Conservation (phyloP, 306 rosid species). For the Carpinus viminea region DNA sequence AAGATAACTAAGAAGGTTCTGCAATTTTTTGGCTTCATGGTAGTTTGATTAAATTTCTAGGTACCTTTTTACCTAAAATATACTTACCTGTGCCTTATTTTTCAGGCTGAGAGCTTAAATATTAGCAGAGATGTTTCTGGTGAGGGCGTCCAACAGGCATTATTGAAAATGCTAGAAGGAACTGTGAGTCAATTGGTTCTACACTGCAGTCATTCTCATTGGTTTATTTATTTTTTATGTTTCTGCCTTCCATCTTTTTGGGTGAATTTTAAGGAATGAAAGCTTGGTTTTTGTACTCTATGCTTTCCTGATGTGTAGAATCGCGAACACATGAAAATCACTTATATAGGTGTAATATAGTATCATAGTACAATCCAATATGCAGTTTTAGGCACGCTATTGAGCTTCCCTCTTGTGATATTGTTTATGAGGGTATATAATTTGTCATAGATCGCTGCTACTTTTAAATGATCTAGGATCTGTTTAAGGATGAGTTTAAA, state of each 20-base stretch:
- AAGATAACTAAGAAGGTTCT: conserved; percentile 97
- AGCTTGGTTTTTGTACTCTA: not conserved
- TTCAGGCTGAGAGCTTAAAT: conserved; percentile 91
- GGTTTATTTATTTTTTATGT: conserved; percentile 13
- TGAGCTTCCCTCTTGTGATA: not conserved
- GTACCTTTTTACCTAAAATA: conserved; percentile 17
- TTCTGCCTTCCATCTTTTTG: conserved; percentile 8
- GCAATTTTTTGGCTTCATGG: not conserved
- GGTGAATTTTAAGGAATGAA: not conserved
- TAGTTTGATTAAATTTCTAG: conserved; percentile 10
- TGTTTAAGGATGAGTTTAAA: not conserved
- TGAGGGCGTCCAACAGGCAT: conserved; percentile 98
- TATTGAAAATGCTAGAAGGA: conserved; percentile 98
- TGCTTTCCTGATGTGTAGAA: conserved; percentile 1
- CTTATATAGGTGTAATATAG: not conserved
- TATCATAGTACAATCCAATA: not conserved
- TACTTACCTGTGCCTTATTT: conserved; percentile 24
- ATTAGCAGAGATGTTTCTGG: conserved; percentile 98
- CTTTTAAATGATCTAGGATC: not conserved
- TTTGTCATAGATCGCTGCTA: not conserved
- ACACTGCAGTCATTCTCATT: conserved; percentile 15
- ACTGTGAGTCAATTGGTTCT: conserved; percentile 62
- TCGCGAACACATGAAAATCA: not conserved
- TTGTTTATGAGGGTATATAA: not conserved
- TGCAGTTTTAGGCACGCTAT: not conserved